A percentile compares a stretch with the other conserved stretches of the same genome.
Conservation (phyloP, 2,329 filamentous ascomycete genomes). For the Pyricularia sp. region DNA sequence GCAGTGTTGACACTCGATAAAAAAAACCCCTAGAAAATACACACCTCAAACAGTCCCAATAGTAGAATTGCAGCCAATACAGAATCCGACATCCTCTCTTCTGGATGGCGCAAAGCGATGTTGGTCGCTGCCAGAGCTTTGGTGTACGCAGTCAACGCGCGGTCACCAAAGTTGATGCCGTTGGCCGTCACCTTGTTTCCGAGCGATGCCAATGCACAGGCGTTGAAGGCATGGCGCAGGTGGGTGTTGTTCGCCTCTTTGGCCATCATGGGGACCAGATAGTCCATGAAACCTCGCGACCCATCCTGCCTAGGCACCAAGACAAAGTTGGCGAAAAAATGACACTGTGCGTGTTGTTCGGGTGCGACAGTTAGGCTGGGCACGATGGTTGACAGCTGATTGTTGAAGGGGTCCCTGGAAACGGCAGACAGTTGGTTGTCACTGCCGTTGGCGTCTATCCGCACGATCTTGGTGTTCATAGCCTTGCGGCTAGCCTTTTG, state of each 20-base stretch:
- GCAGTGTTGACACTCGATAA: neutral
- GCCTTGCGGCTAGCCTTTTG: constrained; percentile 40
- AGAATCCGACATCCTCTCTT: constrained; percentile 36
- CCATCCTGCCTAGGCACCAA: constrained; percentile 36
- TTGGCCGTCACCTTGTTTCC: constrained; percentile 33
- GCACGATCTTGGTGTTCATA: constrained; percentile 13
- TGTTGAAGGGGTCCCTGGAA: neutral
- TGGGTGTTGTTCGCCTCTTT: constrained; percentile 28
- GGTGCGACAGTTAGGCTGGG: constrained; percentile 31
- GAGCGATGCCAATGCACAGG: constrained; percentile 44
- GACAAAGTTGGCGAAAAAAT: constrained; percentile 49
- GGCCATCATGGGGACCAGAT: constrained; percentile 41
- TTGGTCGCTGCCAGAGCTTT: constrained; percentile 40
- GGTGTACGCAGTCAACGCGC: constrained; percentile 39
- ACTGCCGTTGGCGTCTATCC: neutral
- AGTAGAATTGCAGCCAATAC: constrained; percentile 47
- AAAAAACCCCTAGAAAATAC: constrained; percentile 1
- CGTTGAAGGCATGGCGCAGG: constrained; percentile 43
- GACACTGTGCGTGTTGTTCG: constrained; percentile 42
- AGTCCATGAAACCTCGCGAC: constrained; percentile 44
- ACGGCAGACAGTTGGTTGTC: neutral
- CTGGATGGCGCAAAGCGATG: constrained; percentile 36
- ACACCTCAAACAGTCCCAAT: constrained; percentile 45
- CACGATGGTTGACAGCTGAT: constrained; percentile 13
- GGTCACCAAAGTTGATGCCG: constrained; percentile 19